These are phyloP conservation scores for Russula sp. DNA, from an alignment of 768 basidiomycete species.

Conservation along the genomic window DNA sequence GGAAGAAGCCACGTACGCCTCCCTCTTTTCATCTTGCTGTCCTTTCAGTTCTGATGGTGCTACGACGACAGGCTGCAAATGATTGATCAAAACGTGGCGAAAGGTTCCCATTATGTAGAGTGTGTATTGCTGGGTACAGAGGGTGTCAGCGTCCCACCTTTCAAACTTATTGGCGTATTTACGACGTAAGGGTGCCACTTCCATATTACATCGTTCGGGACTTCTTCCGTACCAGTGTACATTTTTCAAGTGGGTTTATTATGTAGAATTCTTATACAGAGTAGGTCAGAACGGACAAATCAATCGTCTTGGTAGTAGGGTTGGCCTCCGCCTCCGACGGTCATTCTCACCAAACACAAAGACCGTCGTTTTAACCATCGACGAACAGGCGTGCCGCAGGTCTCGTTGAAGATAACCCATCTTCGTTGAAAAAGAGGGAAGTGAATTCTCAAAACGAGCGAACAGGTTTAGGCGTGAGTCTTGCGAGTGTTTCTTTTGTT, in stretches of 20 bases:
- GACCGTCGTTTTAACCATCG: neutral
- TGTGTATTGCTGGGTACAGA: conserved; percentile 88
- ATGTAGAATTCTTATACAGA: conserved; percentile 6
- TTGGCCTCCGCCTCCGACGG: neutral
- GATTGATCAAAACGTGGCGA: conserved; percentile 83
- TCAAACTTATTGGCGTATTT: conserved; percentile 92
- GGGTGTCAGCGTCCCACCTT: conserved; percentile 70
- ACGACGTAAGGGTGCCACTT: conserved; percentile 50
- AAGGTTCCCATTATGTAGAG: conserved; percentile 91
- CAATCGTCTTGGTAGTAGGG: neutral
- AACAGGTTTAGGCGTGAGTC: neutral
- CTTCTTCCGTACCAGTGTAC: conserved; percentile 2
- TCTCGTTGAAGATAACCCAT: neutral
- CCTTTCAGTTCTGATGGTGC: conserved; percentile 6
- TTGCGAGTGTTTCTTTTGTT: neutral
- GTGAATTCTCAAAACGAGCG: neutral
- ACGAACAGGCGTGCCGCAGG: neutral
- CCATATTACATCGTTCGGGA: neutral
- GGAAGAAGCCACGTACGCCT: conserved; percentile 62
- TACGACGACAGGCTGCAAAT: conserved; percentile 58
- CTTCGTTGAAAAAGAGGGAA: neutral
- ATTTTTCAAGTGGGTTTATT: conserved; percentile 4
- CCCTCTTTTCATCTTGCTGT: conserved; percentile 5
- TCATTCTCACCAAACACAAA: neutral
- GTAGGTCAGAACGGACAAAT: neutral